Conservation (phyloP, 2,329 filamentous ascomycete genomes). For the Neonectria ditissima region DNA sequence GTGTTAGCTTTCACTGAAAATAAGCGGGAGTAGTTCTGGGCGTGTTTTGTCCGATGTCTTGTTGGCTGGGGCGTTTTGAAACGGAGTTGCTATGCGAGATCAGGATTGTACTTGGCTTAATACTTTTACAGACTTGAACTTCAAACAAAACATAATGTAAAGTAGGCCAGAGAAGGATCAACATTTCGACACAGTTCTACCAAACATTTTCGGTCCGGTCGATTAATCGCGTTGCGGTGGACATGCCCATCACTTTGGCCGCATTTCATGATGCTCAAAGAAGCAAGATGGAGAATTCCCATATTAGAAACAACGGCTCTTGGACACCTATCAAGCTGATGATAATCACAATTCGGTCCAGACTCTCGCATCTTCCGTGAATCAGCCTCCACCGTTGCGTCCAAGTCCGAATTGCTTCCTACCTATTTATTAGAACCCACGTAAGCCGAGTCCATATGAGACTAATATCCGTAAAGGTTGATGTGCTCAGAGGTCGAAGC, state of each 20-base stretch:
- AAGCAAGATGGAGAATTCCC: not conserved
- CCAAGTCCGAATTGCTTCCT: not conserved
- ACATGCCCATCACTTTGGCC: too few relatives aligned
- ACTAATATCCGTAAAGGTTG: conserved; percentile 55
- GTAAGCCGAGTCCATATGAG: not conserved
- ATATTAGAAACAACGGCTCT: too few relatives aligned
- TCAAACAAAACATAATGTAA: too few relatives aligned
- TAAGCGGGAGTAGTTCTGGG: not conserved
- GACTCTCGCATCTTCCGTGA: not conserved
- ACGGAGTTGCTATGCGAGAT: not conserved
- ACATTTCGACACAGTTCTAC: too few relatives aligned
- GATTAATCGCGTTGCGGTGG: too few relatives aligned
- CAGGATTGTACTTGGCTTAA: not conserved
- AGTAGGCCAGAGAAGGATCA: too few relatives aligned
- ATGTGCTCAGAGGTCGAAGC: conserved; percentile 49
- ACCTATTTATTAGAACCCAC: not conserved
- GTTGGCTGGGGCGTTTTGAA: not conserved
- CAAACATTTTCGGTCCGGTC: too few relatives aligned
- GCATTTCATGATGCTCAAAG: too few relatives aligned
- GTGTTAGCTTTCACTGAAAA: not conserved
- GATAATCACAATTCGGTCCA: too few relatives aligned
- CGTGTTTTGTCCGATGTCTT: not conserved
- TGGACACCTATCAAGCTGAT: too few relatives aligned
- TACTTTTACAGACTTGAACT: too few relatives aligned
- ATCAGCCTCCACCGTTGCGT: not conserved